Evolutionary conservation across 2,329 filamentous ascomycete species (phyloP), one percentile per base, ranked within the genome.

Genomic region (Trichocomaceae sp.): DNA sequence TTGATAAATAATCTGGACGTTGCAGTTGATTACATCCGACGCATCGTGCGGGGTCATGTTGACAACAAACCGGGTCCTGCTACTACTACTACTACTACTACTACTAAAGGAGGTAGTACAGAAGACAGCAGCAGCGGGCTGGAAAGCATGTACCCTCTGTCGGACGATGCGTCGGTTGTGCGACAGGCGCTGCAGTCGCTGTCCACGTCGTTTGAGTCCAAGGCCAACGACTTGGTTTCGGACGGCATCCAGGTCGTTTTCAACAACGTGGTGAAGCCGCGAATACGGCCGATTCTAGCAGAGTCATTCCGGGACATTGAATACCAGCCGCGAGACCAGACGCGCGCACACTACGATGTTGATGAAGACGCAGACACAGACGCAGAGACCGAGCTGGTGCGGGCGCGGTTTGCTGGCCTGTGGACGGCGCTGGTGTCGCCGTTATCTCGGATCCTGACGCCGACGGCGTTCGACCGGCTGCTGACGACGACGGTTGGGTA

Each of bases 1-100:
- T 80, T 96, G 47, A 90, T 96, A 71, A 99, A 99, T 78, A 96
- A 92, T 68, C 83, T 99, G 23, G 92, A 99, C 68, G 83, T 96
- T 57, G 86, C 90, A 9, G 89, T 89, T 59, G 90, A 96, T 66
- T 99, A 99, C 71, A 82, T 96, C 50, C 82, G 83, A 15, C 87
- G 92, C 53, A 96, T 99, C 62, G 85, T 97, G 45, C 79, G 81
- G 31, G 80, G 83, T 33, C 83, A 86, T 47, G 76, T 91, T 23
- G 54, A 56, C 6, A 54, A 26, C 26, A 54, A 54, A 15, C 26
- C 8, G 37, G 37, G 10, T 20, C 17, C 29, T 6, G 54, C 45
- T n/a, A n/a, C n/a, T n/a, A n/a, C n/a, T n/a, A n/a, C n/a, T n/a
- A n/a, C n/a, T n/a, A n/a, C n/a, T n/a, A n/a, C n/a, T n/a, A n/a